Evolutionary conservation across 352 stramenopile genomes (phyloP).

Genomic region (Globisporangium nunn): DNA sequence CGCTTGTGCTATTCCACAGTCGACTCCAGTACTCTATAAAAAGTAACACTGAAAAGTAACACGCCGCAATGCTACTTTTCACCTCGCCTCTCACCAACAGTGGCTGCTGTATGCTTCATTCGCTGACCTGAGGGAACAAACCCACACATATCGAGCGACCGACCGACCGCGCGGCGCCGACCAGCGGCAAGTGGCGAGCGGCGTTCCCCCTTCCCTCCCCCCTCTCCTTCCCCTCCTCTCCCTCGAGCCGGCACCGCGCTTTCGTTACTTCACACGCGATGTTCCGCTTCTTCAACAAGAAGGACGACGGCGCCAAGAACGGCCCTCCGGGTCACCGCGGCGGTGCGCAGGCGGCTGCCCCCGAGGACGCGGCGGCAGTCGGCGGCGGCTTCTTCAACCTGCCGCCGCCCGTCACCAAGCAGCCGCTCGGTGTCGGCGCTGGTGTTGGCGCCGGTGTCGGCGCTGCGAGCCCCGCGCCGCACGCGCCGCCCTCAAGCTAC

Average conservation of each 20-base stretch:
- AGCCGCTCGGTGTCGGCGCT: constrained; percentile 19
- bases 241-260: background rate
- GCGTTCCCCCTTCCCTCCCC: background rate
- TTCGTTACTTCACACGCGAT: constrained; percentile 18
- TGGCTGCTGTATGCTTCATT: too few species aligned
- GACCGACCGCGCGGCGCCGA: too few species aligned
- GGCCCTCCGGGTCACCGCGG: constrained; percentile 49
- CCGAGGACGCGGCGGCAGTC: constrained; percentile 5
- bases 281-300: constrained; percentile 86
- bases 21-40: too few species aligned
- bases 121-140: too few species aligned
- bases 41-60: too few species aligned
- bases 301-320: constrained; percentile 42
- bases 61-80: too few species aligned
- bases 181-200: too few species aligned
- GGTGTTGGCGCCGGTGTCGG: background rate
- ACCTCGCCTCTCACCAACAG: too few species aligned
- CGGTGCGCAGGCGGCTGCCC: constrained; percentile 11
- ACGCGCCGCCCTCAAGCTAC: constrained; percentile 7
- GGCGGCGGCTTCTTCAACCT: constrained; percentile 85
- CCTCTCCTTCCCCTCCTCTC: background rate
- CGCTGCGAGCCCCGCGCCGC: constrained; percentile 5
- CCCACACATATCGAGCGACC: too few species aligned
- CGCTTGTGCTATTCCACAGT: too few species aligned
- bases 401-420: constrained; percentile 53